phyloP scores from a whole-genome alignment of 2,329 filamentous ascomycete genomes.

The Fragosphaeria purpurea region DNA sequence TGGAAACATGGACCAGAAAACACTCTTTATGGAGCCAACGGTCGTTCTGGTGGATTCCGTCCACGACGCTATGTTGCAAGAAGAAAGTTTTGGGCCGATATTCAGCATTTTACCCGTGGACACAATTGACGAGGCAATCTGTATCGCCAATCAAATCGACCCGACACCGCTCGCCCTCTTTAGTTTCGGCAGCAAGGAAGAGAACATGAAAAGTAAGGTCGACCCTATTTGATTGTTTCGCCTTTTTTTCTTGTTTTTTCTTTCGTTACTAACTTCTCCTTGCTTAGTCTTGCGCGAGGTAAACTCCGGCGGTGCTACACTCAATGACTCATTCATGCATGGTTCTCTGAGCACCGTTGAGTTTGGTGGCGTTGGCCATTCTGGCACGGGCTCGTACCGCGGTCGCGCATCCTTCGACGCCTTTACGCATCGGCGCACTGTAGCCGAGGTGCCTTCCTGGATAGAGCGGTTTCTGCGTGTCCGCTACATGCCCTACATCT shows the following conservation, averaged over 20 bases:
- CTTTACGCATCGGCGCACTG: constrained; percentile 48
- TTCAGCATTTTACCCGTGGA: constrained; percentile 73
- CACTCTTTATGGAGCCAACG: constrained; percentile 83
- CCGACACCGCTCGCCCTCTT: constrained; percentile 76
- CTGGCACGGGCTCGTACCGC: constrained; percentile 66
- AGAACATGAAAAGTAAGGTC: constrained; percentile 58
- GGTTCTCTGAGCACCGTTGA: constrained; percentile 57
- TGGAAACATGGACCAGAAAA: constrained; percentile 67
- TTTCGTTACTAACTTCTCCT: not conserved
- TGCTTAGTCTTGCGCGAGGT: constrained; percentile 46
- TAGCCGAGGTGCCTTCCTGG: constrained; percentile 57
- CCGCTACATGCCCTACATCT: constrained; percentile 55
- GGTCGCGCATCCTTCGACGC: constrained; percentile 64
- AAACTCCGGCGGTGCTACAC: constrained; percentile 58
- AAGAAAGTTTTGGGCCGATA: constrained; percentile 91
- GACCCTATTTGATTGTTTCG: not conserved
- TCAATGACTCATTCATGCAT: constrained; percentile 43
- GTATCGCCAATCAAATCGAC: constrained; percentile 69
- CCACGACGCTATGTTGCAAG: constrained; percentile 66
- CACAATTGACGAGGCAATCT: constrained; percentile 75
- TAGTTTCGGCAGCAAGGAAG: constrained; percentile 71
- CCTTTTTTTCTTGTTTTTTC: not conserved
- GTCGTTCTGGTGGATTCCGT: constrained; percentile 71
- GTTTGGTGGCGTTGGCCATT: constrained; percentile 77
- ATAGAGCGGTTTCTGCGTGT: constrained; percentile 56